These are phyloP conservation scores for Infundibulicybe gibba DNA, from an alignment of 768 basidiomycete genomes.

Conservation along the genomic window DNA sequence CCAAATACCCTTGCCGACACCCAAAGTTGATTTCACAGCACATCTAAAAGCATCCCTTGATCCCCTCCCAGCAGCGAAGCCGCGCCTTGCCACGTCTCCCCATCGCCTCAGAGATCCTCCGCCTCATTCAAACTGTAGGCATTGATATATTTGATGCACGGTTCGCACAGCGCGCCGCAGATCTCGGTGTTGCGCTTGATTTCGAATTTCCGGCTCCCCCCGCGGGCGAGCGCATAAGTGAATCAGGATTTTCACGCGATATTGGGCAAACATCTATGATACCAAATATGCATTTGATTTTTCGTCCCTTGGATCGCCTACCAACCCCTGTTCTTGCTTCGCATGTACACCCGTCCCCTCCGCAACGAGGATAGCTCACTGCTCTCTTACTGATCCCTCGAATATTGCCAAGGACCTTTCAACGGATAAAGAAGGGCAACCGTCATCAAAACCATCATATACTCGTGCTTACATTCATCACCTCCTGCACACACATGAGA, in stretches of 20 bases:
- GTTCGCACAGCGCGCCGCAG: conserved; percentile 69
- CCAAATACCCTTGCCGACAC: conserved; percentile 28
- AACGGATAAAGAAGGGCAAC: background rate
- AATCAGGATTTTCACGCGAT: no score
- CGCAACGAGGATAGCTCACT: conserved; percentile 37
- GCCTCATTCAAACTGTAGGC: conserved; percentile 59
- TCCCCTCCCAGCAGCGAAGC: conserved; percentile 50
- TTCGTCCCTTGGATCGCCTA: conserved; percentile 38
- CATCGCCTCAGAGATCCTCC: conserved; percentile 76
- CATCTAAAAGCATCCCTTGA: conserved; percentile 54
- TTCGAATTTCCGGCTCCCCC: conserved; percentile 60
- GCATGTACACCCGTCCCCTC: conserved; percentile 51
- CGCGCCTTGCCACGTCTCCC: conserved; percentile 55
- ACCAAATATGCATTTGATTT: conserved; percentile 59
- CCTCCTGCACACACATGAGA: conserved; percentile 84
- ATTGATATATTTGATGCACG: conserved; percentile 73
- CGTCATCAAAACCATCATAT: conserved; percentile 23
- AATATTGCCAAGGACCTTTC: background rate
- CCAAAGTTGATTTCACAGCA: no score
- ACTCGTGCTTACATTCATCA: conserved; percentile 78
- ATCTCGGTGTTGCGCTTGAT: conserved; percentile 73
- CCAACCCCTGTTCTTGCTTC: conserved; percentile 41
- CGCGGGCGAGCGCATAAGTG: background rate
- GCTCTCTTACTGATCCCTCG: conserved; percentile 32
- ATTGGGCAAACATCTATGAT: conserved; percentile 78